Conservation (phyloP, 148 eudicot species). For the Pharnaceum exiguum region DNA sequence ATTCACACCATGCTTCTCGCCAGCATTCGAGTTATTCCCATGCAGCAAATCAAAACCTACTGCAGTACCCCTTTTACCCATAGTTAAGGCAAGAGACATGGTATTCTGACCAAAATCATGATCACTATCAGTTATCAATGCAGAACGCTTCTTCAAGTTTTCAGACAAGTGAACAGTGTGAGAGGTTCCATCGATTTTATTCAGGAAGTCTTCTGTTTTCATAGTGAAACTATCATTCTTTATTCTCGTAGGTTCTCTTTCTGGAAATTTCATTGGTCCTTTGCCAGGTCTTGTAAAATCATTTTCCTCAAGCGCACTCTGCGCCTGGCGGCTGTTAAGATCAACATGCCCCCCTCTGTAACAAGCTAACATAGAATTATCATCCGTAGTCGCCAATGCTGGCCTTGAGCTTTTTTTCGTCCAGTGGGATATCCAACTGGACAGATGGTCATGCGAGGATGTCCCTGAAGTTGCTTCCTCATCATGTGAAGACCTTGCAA, state of each 20-base stretch:
- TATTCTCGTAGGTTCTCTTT: constrained; percentile 24
- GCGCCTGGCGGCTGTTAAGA: constrained; percentile 3
- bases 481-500: constrained; percentile 22
- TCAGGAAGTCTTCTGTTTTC: constrained; percentile 4
- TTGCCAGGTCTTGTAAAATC: constrained; percentile 21
- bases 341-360: constrained; percentile 6
- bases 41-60: constrained; percentile 6
- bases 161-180: constrained; percentile 12
- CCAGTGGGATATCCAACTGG: constrained; percentile 64
- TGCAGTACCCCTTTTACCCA: constrained; percentile 22
- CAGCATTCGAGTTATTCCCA: constrained; percentile 17
- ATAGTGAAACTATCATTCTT: constrained; percentile 13
- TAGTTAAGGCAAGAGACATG: constrained; percentile 20
- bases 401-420: constrained; percentile 22
- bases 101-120: constrained; percentile 15
- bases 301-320: constrained; percentile 14
- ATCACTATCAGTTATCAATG: neutral
- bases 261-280: constrained; percentile 21
- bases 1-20: constrained; percentile 15
- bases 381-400: constrained; percentile 15
- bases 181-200: constrained; percentile 1
- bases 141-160: neutral
- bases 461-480: constrained; percentile 26
- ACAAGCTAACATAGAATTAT: constrained; percentile 14
- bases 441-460: constrained; percentile 29